phyloP scores from a whole-genome alignment of 2,329 filamentous ascomycete genomes.

The Stagonosporopsis cucurbitacearum region DNA sequence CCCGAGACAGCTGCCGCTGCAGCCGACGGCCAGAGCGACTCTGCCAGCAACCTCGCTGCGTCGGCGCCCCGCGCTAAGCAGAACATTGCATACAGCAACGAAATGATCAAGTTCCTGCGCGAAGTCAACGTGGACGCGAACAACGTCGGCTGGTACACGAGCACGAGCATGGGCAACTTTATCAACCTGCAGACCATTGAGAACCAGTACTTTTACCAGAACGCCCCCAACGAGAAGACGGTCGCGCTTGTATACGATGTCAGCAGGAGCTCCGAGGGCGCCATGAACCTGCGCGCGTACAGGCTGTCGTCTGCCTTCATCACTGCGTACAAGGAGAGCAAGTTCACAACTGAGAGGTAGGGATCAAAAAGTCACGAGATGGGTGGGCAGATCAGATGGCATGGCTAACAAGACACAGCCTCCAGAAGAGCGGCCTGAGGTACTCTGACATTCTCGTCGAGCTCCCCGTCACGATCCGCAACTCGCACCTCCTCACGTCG shows the following conservation, averaged over 20 bases:
- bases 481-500: slow-evolving; percentile 94
- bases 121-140: slow-evolving; percentile 99
- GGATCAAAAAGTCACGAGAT: slow-evolving; percentile 58
- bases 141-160: slow-evolving; percentile 98
- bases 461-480: slow-evolving; percentile 87
- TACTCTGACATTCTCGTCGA: slow-evolving; percentile 95
- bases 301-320: slow-evolving; percentile 87
- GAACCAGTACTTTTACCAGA: slow-evolving; percentile 98
- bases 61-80: slow-evolving; percentile 91
- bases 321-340: slow-evolving; percentile 91
- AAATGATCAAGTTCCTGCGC: slow-evolving; percentile 96
- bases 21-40: slow-evolving; percentile 51
- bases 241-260: slow-evolving; percentile 94
- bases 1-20: slow-evolving; percentile 77
- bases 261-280: slow-evolving; percentile 91
- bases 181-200: slow-evolving; percentile 94
- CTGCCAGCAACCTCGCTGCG: slow-evolving; percentile 68
- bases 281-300: slow-evolving; percentile 88
- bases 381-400: slow-evolving; percentile 72
- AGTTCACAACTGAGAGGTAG: slow-evolving; percentile 96
- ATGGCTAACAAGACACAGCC: slow-evolving; percentile 65
- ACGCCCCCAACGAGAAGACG: slow-evolving; percentile 83
- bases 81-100: slow-evolving; percentile 85
- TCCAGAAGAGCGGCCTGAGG: slow-evolving; percentile 91
- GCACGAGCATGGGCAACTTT: slow-evolving; percentile 98